A percentile compares a stretch with the other conserved stretches of the same genome.
phyloP scores from a whole-genome alignment of 495 filamentous ascomycete species.

The Aspergillus affinis region DNA sequence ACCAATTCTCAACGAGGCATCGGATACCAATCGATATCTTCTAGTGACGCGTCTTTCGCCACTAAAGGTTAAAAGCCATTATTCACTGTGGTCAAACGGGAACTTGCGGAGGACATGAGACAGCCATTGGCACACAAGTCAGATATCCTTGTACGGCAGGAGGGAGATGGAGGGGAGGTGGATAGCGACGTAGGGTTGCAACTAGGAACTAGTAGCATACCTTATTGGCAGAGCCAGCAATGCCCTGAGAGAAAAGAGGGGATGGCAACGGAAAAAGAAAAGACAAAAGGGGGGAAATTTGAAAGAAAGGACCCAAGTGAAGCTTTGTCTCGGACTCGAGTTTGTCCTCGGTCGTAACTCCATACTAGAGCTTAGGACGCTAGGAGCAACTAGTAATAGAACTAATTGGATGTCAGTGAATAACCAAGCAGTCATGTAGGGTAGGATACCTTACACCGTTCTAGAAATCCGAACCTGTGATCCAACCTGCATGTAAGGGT shows the following conservation, averaged over 20 bases:
- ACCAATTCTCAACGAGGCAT: conserved; percentile 18
- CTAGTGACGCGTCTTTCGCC: conserved; percentile 32
- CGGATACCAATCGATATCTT: conserved; percentile 38
- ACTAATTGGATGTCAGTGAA: conserved; percentile 28
- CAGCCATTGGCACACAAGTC: conserved; percentile 22
- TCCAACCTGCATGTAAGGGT: not conserved
- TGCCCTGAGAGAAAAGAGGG: not conserved
- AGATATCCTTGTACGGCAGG: conserved; percentile 19
- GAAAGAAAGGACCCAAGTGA: not conserved
- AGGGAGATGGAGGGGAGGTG: conserved; percentile 15
- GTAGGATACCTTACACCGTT: conserved; percentile 17
- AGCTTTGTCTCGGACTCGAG: not conserved
- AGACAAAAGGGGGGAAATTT: conserved; percentile 11
- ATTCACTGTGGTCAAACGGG: conserved; percentile 21
- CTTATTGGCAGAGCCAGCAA: conserved; percentile 18
- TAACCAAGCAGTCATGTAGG: conserved; percentile 14
- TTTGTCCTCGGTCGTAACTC: conserved; percentile 15
- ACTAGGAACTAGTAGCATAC: conserved; percentile 25
- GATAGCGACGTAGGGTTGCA: conserved; percentile 26
- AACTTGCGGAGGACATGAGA: conserved; percentile 25
- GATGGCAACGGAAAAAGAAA: conserved; percentile 11
- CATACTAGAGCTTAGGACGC: conserved; percentile 22
- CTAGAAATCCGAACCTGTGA: not conserved
- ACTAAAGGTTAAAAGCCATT: conserved; percentile 23
- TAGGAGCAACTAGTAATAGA: conserved; percentile 8